Evolutionary conservation across 768 basidiomycete genomes (phyloP).

Genomic region (Auricularia heimuer): DNA sequence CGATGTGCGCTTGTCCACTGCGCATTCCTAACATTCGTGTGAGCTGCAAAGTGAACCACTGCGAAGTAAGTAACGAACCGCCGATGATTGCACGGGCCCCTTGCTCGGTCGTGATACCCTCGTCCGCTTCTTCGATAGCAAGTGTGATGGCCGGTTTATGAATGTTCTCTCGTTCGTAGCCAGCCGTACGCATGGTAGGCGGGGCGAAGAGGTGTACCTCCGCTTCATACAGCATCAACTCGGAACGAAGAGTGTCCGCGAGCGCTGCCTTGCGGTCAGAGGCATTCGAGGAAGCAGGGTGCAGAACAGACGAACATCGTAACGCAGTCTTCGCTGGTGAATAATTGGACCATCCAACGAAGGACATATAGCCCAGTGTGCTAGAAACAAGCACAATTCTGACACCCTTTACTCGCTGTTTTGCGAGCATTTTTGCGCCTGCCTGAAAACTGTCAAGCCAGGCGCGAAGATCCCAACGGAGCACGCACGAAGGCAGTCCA

Average conservation of each 20-base stretch:
- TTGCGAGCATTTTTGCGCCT: constrained; percentile 57
- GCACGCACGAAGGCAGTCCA: constrained; percentile 41
- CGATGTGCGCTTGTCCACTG: constrained; percentile 63
- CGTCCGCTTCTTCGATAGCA: constrained; percentile 69
- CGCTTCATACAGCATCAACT: constrained; percentile 68
- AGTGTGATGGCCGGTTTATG: constrained; percentile 66
- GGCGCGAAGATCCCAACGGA: neutral
- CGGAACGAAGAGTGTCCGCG: constrained; percentile 73
- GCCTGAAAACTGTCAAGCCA: constrained; percentile 32
- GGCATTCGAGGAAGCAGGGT: too few species aligned
- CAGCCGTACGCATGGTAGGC: constrained; percentile 68
- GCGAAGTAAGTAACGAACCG: constrained; percentile 15
- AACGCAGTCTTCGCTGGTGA: constrained; percentile 80
- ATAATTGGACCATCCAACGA: constrained; percentile 73
- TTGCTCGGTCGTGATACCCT: constrained; percentile 49
- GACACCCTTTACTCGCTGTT: constrained; percentile 37
- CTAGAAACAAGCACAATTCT: constrained; percentile 74
- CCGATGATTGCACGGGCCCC: constrained; percentile 50
- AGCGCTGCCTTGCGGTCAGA: constrained; percentile 32
- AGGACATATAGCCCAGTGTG: constrained; percentile 61
- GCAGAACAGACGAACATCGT: constrained; percentile 32
- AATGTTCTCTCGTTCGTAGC: constrained; percentile 67
- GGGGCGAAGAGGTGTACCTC: constrained; percentile 76
- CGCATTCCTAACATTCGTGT: constrained; percentile 37
- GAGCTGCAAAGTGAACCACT: too few species aligned